These are phyloP conservation scores for Spinellus fusiger DNA, from an alignment of 192 early-diverging fungal genomes.

Conservation along the genomic window DNA sequence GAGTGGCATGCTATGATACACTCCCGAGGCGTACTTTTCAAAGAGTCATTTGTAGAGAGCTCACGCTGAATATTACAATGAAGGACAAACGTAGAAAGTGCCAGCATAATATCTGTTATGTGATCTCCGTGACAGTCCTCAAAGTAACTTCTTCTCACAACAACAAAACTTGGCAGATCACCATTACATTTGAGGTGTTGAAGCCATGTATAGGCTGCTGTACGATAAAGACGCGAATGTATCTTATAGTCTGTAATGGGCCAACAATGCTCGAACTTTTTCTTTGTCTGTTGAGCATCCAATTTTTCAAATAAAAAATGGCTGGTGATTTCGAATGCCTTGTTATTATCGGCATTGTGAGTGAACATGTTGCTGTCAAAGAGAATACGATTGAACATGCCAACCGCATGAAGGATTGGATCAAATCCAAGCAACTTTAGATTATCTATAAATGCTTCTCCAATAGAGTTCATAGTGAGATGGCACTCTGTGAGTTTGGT, in stretches of 20 bases:
- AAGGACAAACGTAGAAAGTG: constrained; percentile 7
- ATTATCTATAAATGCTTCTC: constrained; percentile 9
- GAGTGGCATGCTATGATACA: neutral
- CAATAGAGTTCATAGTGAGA: neutral
- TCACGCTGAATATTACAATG: neutral
- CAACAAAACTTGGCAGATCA: neutral
- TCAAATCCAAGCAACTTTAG: constrained; percentile 20
- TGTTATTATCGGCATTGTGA: constrained; percentile 13
- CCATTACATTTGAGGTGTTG: constrained; percentile 7
- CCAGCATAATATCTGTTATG: constrained; percentile 7
- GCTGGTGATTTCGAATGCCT: constrained; percentile 23
- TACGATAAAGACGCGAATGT: constrained; percentile 13
- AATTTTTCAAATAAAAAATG: constrained; percentile 23
- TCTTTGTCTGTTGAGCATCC: constrained; percentile 6
- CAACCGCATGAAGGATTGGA: neutral
- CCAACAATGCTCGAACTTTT: constrained; percentile 14
- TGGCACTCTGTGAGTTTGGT: too few relatives aligned
- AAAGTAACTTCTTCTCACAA: constrained; percentile 19
- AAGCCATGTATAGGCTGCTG: constrained; percentile 17
- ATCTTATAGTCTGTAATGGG: constrained; percentile 12
- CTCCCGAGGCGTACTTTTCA: neutral
- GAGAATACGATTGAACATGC: neutral
- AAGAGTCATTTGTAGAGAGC: neutral
- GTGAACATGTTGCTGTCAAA: constrained; percentile 4
- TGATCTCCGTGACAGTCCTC: constrained; percentile 14